Evolutionary conservation across 2,329 filamentous ascomycete genomes (phyloP), one percentile per base, ranked within the genome.

Genomic region (Macrophomina phaseolina): DNA sequence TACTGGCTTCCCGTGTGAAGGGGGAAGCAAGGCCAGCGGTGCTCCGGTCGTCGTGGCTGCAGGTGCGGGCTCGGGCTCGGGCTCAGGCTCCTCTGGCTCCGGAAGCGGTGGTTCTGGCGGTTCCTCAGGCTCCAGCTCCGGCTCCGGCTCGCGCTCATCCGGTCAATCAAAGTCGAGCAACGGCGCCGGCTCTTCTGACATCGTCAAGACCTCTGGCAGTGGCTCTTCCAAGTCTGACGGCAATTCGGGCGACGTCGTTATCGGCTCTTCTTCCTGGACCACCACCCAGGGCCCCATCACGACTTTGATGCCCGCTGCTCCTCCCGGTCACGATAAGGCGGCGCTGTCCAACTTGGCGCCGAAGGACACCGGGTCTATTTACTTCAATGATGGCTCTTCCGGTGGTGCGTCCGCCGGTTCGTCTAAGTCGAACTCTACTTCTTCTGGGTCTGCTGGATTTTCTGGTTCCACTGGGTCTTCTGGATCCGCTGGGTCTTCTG

Each of bases 341-440:
- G 38, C 8, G 28, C 45, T 68, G 40, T 38, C 34, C 4, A n/a
- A 64, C 48, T 49, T 53, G 32, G 61, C 28, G 36, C 46, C 48
- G 6, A 36, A 65, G 40, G 30, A 61, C 3, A 48, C 56, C 4
- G 56, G 56, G 28, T 46, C 56, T 8, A 7, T 61, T 5, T 58
- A 45, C 53, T 58, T 42, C 12, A 58, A 56, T 18, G 52, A 56
- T 11, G 52, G 52, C 12, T 38, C 52, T 12, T 23, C 5, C 5
- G 18, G 30, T 51, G 18, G n/a, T 38, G n/a, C 28, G 6, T 34
- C 51, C 28, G 9, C 30, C 14, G 12, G 11, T 8, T 53, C 51
- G 16, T 53, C 51, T 12, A 36, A 5, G 14, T 34, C 52, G 18
- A 32, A 18, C 32, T 5, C 7, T 12, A 23, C 32, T 55, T 18